Base-by-base conservation (phyloP, 768 basidiomycete genomes). In the Suillus discolor region DNA sequence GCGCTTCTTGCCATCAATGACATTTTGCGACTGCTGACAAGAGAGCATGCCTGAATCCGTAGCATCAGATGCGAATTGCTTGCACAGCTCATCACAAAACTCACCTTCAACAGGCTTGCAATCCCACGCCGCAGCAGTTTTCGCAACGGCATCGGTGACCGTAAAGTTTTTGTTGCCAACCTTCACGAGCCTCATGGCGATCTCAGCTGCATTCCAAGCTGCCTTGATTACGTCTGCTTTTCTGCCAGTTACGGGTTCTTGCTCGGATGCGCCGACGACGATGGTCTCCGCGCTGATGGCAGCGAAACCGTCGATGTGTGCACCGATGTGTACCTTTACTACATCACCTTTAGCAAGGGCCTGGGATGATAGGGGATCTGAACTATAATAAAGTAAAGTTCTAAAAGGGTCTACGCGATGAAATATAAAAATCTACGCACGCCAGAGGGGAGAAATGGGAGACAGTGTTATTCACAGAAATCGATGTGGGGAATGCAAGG, bases 261-360 rank as follows among this genome's bases (percentile, higher is more conserved):
- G 81, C 28, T 84, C 79, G 63, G 87, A 88, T 44, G 94, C 90
- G 47, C 95, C 93, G 39, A 98, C 87, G 66, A 97, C 87, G 72
- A 99, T 78, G 62, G 97, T 98, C 79, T 99, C 97, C 41, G 94
- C 97, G 74, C 87, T 88, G 77, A 97, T 89, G 62, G 94, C 89
- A 23, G 96, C 96, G 78, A 93, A 98, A 64, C 97, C 97, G 76
- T 99, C 97, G 78, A 99, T 95, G 74, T 99, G 97, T 23, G 96
- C 96, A 55, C 97, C 97, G 66, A 99, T 84, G 78, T 96, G 94
- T 68, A 99, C 80, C 81, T 98, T 99, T 70, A 99, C 97, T 65
- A 99, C 89, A 76, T 99, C 97, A 66, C 89, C 88, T 68, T n/a
- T 91, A 34, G 86, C 87, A 69, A 96, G 84, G 61, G 78, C 84